Evolutionary conservation across 2,329 filamentous ascomycete species (phyloP).

Genomic region (Bertia moriformis): DNA sequence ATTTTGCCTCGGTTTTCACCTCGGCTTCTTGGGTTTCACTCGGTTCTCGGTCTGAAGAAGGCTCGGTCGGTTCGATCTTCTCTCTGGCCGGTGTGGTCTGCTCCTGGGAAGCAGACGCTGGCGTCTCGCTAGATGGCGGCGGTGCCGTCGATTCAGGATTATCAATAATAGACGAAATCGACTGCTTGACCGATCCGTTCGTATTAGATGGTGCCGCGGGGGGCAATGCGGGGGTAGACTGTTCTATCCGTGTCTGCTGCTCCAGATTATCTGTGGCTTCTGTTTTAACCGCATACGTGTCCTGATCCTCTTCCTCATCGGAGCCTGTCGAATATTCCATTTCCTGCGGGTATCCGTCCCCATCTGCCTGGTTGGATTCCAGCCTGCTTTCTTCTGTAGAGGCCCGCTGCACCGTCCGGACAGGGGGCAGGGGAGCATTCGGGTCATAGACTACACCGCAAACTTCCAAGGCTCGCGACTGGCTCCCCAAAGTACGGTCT

Average conservation of each 20-base stretch:
- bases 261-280: neutral
- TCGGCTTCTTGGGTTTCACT: no score
- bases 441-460: constrained; percentile 20
- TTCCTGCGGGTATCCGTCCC: constrained; percentile 9
- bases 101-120: no score
- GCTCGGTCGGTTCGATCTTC: no score
- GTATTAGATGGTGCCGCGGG: constrained; percentile 5
- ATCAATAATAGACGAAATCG: constrained; percentile 22
- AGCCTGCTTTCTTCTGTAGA: constrained; percentile 18
- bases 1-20: no score
- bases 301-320: neutral
- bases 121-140: neutral
- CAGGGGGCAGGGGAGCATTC: constrained; percentile 17
- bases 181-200: constrained; percentile 18
- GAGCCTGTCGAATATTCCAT: neutral
- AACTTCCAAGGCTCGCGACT: constrained; percentile 20
- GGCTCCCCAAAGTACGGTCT: constrained; percentile 20
- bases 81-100: no score
- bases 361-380: constrained; percentile 12
- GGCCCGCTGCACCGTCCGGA: constrained; percentile 12
- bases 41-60: no score
- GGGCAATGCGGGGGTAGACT: neutral
- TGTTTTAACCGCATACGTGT: neutral
- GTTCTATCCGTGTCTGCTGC: neutral
- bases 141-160: neutral